Conservation (phyloP, 2,329 filamentous ascomycete species). For the Fusarium sp. region DNA sequence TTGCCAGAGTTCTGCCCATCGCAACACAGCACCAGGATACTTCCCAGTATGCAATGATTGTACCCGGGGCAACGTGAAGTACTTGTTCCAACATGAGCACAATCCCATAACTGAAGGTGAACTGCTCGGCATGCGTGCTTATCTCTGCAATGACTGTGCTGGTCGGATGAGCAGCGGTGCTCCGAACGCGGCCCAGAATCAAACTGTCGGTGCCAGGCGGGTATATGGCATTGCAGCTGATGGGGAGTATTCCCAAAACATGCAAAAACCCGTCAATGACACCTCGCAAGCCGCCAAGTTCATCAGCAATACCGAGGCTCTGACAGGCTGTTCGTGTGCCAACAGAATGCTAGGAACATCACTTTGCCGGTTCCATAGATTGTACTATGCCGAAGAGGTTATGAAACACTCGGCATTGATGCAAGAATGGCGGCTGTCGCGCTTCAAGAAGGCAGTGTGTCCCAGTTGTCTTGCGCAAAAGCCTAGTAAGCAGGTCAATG, state of each 20-base stretch:
- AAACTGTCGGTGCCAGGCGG: slow-evolving; percentile 21
- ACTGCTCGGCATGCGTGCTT: slow-evolving; percentile 49
- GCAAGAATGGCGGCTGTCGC: slow-evolving; percentile 40
- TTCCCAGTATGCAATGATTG: slow-evolving; percentile 42
- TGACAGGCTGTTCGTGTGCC: slow-evolving; percentile 53
- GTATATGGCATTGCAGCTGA: slow-evolving; percentile 42
- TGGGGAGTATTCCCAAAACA: background rate
- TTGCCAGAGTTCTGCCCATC: slow-evolving; percentile 33
- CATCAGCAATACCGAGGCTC: slow-evolving; percentile 11
- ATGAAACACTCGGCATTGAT: slow-evolving; percentile 37
- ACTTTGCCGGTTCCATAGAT: slow-evolving; percentile 51
- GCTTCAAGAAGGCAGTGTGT: slow-evolving; percentile 43
- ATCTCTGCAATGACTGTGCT: slow-evolving; percentile 49
- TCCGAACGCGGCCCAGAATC: slow-evolving; percentile 1
- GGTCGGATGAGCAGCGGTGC: background rate
- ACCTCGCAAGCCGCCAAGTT: slow-evolving; percentile 7
- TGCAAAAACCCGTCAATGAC: background rate
- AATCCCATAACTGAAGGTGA: slow-evolving; percentile 31
- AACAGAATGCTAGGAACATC: slow-evolving; percentile 46
- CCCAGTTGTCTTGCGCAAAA: slow-evolving; percentile 44
- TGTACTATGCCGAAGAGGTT: slow-evolving; percentile 40
- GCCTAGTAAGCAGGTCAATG: slow-evolving; percentile 9
- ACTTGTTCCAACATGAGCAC: slow-evolving; percentile 22
- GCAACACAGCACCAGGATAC: slow-evolving; percentile 8
- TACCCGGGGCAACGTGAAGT: slow-evolving; percentile 22